Evolutionary conservation across 495 filamentous ascomycete genomes (phyloP).

Genomic region (Penicillium herquei): DNA sequence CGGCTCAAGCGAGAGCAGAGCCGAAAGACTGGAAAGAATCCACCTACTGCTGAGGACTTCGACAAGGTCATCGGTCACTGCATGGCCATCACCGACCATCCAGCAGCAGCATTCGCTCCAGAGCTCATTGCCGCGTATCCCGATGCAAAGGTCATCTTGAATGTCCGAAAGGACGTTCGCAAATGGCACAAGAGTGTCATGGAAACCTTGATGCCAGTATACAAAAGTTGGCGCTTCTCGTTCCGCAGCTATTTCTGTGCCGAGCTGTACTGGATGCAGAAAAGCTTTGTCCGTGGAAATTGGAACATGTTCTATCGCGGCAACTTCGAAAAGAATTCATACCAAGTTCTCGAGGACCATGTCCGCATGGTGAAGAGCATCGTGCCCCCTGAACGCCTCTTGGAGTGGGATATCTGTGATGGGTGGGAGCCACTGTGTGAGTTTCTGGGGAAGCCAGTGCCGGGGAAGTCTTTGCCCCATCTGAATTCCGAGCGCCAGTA

Average conservation of each 20-base stretch:
- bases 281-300: conserved; percentile 15
- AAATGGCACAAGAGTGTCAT: conserved; percentile 35
- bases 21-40: conserved; percentile 5
- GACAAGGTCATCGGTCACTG: conserved; percentile 6
- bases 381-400: conserved; percentile 40
- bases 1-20: conserved; percentile 5
- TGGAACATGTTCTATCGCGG: conserved; percentile 29
- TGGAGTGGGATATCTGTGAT: conserved; percentile 54
- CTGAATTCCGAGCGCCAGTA: too few species aligned
- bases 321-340: too few species aligned
- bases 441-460: conserved; percentile 11
- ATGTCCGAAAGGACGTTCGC: conserved; percentile 42
- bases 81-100: not conserved
- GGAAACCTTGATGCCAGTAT: conserved; percentile 9
- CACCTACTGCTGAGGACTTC: conserved; percentile 2
- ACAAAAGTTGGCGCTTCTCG: too few species aligned
- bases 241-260: too few species aligned
- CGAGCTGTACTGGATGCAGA: conserved; percentile 10
- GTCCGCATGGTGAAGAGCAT: conserved; percentile 23
- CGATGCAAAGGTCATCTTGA: conserved; percentile 57
- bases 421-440: conserved; percentile 57
- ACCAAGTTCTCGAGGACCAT: too few species aligned
- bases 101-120: conserved; percentile 39
- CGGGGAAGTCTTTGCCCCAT: conserved; percentile 5
- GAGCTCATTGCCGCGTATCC: conserved; percentile 59